Conservation (phyloP, 192 early-diverging fungal genomes). For the Nowakowskiella sp. region DNA sequence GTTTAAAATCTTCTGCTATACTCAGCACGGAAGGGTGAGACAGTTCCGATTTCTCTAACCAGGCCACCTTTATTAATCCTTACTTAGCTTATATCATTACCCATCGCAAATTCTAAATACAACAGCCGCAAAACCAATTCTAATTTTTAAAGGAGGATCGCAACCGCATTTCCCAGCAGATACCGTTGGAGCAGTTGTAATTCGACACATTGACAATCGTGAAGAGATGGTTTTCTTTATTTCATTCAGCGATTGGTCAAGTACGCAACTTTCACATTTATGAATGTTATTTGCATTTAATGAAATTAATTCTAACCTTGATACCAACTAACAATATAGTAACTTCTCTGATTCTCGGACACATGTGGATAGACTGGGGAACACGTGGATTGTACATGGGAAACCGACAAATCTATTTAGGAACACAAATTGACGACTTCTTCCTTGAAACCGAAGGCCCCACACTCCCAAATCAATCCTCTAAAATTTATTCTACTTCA, state of each 20-base stretch:
- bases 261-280: too few relatives aligned
- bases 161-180: constrained; percentile 8
- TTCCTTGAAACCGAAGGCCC: constrained; percentile 22
- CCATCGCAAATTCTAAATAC: constrained; percentile 11
- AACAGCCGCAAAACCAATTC: constrained; percentile 10
- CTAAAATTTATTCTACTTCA: constrained; percentile 18
- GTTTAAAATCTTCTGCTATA: too few relatives aligned
- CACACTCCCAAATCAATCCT: constrained; percentile 5
- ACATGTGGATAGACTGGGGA: constrained; percentile 37
- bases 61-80: too few relatives aligned
- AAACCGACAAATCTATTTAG: constrained; percentile 39
- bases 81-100: constrained; percentile 11
- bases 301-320: too few relatives aligned
- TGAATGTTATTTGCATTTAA: too few relatives aligned
- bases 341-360: constrained; percentile 19
- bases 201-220: constrained; percentile 14
- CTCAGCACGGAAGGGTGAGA: too few relatives aligned
- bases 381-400: constrained; percentile 35
- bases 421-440: constrained; percentile 30
- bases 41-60: too few relatives aligned
- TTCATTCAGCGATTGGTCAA: constrained; percentile 33
- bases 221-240: constrained; percentile 42
- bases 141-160: constrained; percentile 4
- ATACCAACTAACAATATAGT: too few relatives aligned
- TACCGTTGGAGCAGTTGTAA: constrained; percentile 28